Evolutionary conservation across 2,329 filamentous ascomycete species (phyloP).

Genomic region (Penicillium rolfsii): DNA sequence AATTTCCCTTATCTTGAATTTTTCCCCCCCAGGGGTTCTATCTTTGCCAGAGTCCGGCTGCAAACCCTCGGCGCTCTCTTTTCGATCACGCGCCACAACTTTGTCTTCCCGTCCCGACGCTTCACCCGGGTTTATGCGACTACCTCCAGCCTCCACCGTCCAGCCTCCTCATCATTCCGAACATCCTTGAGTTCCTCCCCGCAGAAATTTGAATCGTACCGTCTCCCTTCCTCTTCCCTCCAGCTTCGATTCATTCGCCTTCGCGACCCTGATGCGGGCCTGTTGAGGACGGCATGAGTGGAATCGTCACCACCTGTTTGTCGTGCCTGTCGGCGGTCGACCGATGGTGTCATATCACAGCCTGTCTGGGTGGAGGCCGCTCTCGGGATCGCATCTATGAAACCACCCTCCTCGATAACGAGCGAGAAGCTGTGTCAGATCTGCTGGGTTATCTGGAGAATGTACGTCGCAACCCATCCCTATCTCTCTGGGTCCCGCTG

Average conservation of each 20-base stretch:
- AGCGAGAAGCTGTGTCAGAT: slow-evolving; percentile 95
- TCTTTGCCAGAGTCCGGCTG: slow-evolving; percentile 9
- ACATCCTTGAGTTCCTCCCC: neutral
- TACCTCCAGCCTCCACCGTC: slow-evolving; percentile 22
- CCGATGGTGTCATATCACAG: slow-evolving; percentile 50
- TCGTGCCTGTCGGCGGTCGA: slow-evolving; percentile 48
- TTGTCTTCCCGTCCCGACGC: slow-evolving; percentile 29
- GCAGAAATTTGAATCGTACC: slow-evolving; percentile 1
- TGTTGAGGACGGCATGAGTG: slow-evolving; percentile 40
- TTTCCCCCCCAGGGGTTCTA: neutral
- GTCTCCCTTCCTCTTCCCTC: slow-evolving; percentile 1
- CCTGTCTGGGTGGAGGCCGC: slow-evolving; percentile 61
- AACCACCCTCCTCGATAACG: slow-evolving; percentile 88
- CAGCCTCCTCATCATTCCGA: slow-evolving; percentile 14
- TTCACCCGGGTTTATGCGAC: slow-evolving; percentile 19
- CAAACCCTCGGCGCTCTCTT: slow-evolving; percentile 19
- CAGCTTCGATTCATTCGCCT: slow-evolving; percentile 20
- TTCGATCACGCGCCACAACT: slow-evolving; percentile 33
- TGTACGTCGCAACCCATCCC: slow-evolving; percentile 57
- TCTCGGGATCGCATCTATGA: slow-evolving; percentile 82
- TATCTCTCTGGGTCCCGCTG: slow-evolving; percentile 16
- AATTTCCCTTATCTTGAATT: slow-evolving; percentile 15
- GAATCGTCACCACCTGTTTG: slow-evolving; percentile 45
- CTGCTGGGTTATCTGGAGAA: slow-evolving; percentile 95
- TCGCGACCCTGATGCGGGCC: slow-evolving; percentile 34